phyloP scores from a whole-genome alignment of 352 stramenopile genomes.

The Globisporangium cederbergense region DNA sequence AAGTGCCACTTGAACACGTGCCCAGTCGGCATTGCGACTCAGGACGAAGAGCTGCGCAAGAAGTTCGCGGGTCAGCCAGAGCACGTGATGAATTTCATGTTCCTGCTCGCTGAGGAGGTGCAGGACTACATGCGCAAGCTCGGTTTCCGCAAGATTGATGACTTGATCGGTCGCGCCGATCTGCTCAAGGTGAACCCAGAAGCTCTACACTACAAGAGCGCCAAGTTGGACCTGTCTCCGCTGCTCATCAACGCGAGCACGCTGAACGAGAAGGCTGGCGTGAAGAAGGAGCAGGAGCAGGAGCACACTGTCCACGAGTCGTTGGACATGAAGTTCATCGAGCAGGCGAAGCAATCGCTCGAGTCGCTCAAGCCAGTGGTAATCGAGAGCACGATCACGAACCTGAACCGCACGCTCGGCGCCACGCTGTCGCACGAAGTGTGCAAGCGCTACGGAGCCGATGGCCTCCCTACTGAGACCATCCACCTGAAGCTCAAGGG shows the following conservation, averaged over 20 bases:
- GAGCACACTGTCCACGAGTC: conserved; percentile 88
- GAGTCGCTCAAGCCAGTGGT: conserved; percentile 74
- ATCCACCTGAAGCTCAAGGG: conserved; percentile 93
- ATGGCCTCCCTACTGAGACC: conserved; percentile 90
- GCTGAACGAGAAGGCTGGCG: conserved; percentile 87
- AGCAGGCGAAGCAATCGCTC: conserved; percentile 77
- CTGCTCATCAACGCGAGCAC: conserved; percentile 92
- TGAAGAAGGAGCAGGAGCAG: conserved; percentile 82
- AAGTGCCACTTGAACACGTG: conserved; percentile 98
- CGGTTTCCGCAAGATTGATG: conserved; percentile 91
- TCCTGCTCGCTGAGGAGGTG: conserved; percentile 94
- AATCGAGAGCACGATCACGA: conserved; percentile 76
- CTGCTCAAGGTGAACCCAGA: conserved; percentile 90
- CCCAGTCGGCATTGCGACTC: conserved; percentile 97
- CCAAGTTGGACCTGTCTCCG: conserved; percentile 89
- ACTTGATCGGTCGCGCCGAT: conserved; percentile 93
- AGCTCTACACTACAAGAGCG: conserved; percentile 67
- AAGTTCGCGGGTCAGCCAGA: conserved; percentile 96
- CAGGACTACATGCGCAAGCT: conserved; percentile 71
- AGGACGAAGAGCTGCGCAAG: conserved; percentile 93
- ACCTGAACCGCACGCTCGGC: conserved; percentile 92
- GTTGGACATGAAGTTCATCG: conserved; percentile 92
- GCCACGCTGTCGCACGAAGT: conserved; percentile 95
- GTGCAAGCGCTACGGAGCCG: conserved; percentile 89
- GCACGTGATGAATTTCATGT: conserved; percentile 98